A percentile compares a stretch with the other conserved stretches of the same genome.
These are phyloP conservation scores for Cladosporium sp. DNA, from an alignment of 2,329 filamentous ascomycete genomes.

Conservation along the genomic window DNA sequence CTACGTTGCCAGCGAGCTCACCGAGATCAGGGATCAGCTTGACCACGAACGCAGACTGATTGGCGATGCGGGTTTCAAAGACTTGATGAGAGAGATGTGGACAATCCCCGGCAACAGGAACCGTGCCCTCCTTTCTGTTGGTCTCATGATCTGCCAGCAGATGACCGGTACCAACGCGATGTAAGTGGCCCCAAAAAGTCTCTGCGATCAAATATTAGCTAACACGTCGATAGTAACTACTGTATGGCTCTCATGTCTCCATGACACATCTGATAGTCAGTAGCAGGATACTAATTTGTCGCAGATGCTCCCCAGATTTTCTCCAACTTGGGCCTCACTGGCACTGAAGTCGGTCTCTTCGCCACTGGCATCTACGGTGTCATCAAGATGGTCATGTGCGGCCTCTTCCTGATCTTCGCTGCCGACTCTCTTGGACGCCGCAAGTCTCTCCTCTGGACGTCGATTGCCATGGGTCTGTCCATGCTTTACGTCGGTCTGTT, in stretches of 20 bases:
- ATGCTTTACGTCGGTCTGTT: conserved; percentile 73
- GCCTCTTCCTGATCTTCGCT: conserved; percentile 65
- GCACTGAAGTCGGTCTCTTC: conserved; percentile 58
- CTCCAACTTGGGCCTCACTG: conserved; percentile 57
- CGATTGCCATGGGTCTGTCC: conserved; percentile 48
- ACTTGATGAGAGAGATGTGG: conserved; percentile 66
- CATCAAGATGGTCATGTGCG: conserved; percentile 63
- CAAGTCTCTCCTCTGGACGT: conserved; percentile 43
- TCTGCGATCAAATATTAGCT: not conserved
- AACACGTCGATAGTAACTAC: conserved; percentile 50
- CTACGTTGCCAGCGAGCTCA: conserved; percentile 49
- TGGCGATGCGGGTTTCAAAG: conserved; percentile 57
- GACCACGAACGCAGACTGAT: conserved; percentile 68
- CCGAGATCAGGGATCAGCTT: conserved; percentile 61
- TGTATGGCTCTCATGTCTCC: conserved; percentile 28
- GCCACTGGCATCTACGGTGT: conserved; percentile 72
- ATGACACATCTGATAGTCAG: no score
- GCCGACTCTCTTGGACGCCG: conserved; percentile 72
- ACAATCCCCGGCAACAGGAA: conserved; percentile 60
- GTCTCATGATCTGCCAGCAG: conserved; percentile 63
- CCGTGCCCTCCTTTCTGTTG: conserved; percentile 62
- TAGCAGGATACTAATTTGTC: not conserved
- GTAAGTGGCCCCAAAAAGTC: not conserved
- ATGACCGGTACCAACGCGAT: conserved; percentile 61
- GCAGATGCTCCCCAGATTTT: conserved; percentile 58